Evolutionary conservation across 495 filamentous ascomycete genomes (phyloP).

Genomic region (Tuber indicum): DNA sequence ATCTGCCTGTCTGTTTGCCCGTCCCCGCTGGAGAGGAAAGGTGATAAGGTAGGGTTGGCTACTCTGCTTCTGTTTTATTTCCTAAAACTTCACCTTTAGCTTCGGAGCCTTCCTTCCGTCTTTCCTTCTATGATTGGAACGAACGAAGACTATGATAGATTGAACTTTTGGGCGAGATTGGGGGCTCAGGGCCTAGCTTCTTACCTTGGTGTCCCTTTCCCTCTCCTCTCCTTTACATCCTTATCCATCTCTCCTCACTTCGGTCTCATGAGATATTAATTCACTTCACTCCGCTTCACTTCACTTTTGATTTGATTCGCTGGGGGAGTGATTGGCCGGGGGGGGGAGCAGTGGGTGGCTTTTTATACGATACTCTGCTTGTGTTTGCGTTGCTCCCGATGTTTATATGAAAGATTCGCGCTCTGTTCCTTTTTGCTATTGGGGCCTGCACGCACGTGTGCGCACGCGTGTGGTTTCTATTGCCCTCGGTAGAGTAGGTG

Average conservation of each 20-base stretch:
- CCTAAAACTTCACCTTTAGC: constrained; percentile 13
- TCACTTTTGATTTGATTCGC: neutral
- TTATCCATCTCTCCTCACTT: neutral
- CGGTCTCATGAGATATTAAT: neutral
- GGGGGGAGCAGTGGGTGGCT: neutral
- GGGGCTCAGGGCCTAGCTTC: neutral
- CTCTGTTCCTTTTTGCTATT: neutral
- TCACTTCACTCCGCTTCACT: neutral
- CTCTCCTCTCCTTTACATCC: constrained; percentile 6
- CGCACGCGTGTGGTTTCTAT: neutral
- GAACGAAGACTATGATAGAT: neutral
- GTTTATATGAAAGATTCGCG: neutral
- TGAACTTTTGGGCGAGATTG: constrained; percentile 28
- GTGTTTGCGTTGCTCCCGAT: neutral
- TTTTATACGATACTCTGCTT: neutral
- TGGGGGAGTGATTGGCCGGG: neutral
- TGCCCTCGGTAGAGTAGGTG: neutral
- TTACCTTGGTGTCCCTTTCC: constrained; percentile 7
- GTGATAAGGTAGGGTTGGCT: constrained; percentile 28
- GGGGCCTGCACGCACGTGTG: neutral
- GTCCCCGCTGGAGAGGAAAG: neutral
- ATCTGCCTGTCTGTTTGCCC: neutral
- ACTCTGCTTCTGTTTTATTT: constrained; percentile 31
- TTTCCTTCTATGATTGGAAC: neutral
- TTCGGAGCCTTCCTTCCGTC: constrained; percentile 11